Evolutionary conservation across 768 basidiomycete genomes (phyloP).

Genomic region (Rhodosporidiobolus odoratus): DNA sequence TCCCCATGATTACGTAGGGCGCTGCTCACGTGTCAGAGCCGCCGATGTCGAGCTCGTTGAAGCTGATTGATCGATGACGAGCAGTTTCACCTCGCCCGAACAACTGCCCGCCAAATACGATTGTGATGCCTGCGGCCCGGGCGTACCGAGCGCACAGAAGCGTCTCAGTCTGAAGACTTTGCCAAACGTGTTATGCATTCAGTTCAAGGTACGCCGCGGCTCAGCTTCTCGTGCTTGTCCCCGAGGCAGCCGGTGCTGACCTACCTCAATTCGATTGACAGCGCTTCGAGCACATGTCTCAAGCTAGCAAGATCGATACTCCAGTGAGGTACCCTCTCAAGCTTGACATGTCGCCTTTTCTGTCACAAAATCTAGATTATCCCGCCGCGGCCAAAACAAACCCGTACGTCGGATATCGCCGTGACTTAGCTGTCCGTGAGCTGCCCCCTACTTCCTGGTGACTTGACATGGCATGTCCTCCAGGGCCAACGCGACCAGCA

Average conservation of each 20-base stretch:
- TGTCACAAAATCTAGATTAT: conserved; percentile 50
- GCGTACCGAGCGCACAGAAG: conserved; percentile 70
- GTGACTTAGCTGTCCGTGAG: not conserved
- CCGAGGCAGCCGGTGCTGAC: too few species aligned
- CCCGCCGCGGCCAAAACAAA: conserved; percentile 22
- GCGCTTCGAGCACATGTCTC: conserved; percentile 80
- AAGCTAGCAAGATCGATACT: conserved; percentile 70
- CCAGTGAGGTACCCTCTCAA: conserved; percentile 73
- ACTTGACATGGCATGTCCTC: not conserved
- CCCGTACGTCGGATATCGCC: not conserved
- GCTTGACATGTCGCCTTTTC: conserved; percentile 74
- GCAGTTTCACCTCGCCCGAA: conserved; percentile 78
- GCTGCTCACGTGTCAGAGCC: too few species aligned
- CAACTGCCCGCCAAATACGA: conserved; percentile 74
- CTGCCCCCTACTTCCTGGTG: too few species aligned
- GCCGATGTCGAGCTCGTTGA: not conserved
- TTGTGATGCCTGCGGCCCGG: conserved; percentile 73
- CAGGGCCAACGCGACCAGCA: conserved; percentile 63
- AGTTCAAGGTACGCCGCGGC: conserved; percentile 68
- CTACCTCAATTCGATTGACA: too few species aligned
- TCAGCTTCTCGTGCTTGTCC: not conserved
- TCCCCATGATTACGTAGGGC: conserved; percentile 1
- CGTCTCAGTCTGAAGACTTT: conserved; percentile 76
- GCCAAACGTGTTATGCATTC: conserved; percentile 84
- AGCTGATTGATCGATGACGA: too few species aligned